A percentile compares a stretch with the other conserved stretches of the same genome.
These are phyloP conservation scores for Lactarius hatsudake DNA, from an alignment of 768 basidiomycete genomes.

Conservation along the genomic window DNA sequence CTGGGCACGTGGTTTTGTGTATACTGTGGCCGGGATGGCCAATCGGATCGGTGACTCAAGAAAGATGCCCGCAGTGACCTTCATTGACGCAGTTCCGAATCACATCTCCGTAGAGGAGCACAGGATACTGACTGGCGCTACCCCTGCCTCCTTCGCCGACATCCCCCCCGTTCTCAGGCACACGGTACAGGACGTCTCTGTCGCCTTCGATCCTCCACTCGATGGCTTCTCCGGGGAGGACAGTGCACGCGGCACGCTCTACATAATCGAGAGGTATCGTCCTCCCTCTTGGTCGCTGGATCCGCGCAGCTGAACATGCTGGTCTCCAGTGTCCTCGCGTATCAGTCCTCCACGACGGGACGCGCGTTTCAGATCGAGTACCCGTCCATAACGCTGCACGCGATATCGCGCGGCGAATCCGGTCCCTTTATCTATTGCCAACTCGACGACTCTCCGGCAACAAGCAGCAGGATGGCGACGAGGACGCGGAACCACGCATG, in stretches of 20 bases:
- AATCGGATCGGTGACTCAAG: background rate
- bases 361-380: slow-evolving; percentile 84
- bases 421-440: slow-evolving; percentile 89
- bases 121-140: slow-evolving; percentile 62
- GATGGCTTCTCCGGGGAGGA: slow-evolving; percentile 56
- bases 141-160: slow-evolving; percentile 78
- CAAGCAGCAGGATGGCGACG: slow-evolving; percentile 38
- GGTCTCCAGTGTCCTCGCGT: slow-evolving; percentile 62
- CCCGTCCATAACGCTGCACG: slow-evolving; percentile 89
- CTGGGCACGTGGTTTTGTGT: background rate
- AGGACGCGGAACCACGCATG: slow-evolving; percentile 51
- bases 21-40: background rate
- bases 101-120: slow-evolving; percentile 67
- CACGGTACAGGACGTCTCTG: slow-evolving; percentile 65
- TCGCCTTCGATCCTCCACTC: slow-evolving; percentile 67
- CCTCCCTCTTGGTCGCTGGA: slow-evolving; percentile 20
- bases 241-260: slow-evolving; percentile 62
- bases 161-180: slow-evolving; percentile 83
- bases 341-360: slow-evolving; percentile 64
- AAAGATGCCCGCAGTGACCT: slow-evolving; percentile 33
- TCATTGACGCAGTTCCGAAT: slow-evolving; percentile 43
- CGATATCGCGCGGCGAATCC: slow-evolving; percentile 69
- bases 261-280: slow-evolving; percentile 80
- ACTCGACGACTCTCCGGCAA: slow-evolving; percentile 64
- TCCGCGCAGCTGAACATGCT: slow-evolving; percentile 10